These are phyloP conservation scores for Globisporangium abappressorium DNA, from an alignment of 352 stramenopile genomes.

Conservation along the genomic window DNA sequence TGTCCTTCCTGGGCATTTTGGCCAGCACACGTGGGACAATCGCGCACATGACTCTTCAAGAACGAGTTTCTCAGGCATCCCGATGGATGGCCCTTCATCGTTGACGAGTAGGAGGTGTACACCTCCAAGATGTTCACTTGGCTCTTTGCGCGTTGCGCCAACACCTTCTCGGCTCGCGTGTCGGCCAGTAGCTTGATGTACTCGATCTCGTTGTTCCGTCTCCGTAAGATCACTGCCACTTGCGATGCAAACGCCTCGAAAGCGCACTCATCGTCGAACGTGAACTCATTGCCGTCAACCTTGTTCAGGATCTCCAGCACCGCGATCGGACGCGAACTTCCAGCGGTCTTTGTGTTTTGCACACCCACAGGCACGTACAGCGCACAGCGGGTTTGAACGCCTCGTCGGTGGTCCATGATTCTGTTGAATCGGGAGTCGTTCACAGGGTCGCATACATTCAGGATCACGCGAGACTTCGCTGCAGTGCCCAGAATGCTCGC, in stretches of 20 bases:
- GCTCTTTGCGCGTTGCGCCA: constrained; percentile 64
- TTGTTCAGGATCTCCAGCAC: constrained; percentile 91
- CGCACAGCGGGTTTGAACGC: constrained; percentile 65
- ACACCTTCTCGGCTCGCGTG: constrained; percentile 66
- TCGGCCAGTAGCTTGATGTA: constrained; percentile 88
- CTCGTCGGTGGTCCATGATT: constrained; percentile 49
- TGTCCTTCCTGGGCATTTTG: constrained; percentile 2
- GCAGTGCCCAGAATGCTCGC: constrained; percentile 60
- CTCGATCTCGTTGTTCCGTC: constrained; percentile 82
- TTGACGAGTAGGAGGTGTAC: constrained; percentile 70
- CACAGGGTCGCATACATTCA: constrained; percentile 73
- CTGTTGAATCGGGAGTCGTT: constrained; percentile 54
- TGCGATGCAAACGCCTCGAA: constrained; percentile 85
- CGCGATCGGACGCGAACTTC: constrained; percentile 62
- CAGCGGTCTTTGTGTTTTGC: constrained; percentile 38
- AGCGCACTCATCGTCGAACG: constrained; percentile 81
- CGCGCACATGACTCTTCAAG: constrained; percentile 36
- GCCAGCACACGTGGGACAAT: constrained; percentile 37
- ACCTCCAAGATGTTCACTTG: constrained; percentile 77
- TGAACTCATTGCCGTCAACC: constrained; percentile 62
- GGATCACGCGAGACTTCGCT: constrained; percentile 50
- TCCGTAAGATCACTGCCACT: constrained; percentile 81
- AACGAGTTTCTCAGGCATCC: constrained; percentile 63
- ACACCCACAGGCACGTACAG: constrained; percentile 85
- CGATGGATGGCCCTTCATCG: constrained; percentile 34